phyloP scores from a whole-genome alignment of 441 rosid genomes.

The California macrophylla region DNA sequence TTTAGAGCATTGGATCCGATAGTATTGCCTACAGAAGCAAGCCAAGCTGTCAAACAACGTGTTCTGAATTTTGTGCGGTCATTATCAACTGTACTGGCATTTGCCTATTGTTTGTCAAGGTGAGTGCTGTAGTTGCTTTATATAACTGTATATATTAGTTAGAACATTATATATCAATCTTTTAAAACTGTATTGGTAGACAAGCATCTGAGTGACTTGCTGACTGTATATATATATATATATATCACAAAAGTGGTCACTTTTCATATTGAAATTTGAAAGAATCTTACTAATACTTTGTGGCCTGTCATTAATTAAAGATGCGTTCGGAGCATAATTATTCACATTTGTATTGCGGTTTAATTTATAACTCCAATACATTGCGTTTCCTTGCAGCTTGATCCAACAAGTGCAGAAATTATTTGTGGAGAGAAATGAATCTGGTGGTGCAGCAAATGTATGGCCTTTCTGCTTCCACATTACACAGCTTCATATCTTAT shows the following conservation, averaged over 20 bases:
- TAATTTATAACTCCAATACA: conserved; percentile 13
- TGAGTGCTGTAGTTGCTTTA: conserved; percentile 24
- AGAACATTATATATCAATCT: not conserved
- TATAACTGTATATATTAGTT: not conserved
- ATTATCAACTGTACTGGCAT: conserved; percentile 53
- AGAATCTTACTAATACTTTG: not conserved
- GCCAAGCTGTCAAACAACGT: conserved; percentile 58
- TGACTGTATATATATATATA: not conserved
- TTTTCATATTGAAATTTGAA: not conserved
- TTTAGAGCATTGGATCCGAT: conserved; percentile 56
- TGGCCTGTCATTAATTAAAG: not conserved
- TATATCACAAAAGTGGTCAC: not conserved
- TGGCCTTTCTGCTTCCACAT: conserved; percentile 20
- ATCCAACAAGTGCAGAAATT: conserved; percentile 44
- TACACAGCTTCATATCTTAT: conserved; percentile 6
- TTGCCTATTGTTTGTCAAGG: conserved; percentile 61
- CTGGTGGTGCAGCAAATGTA: conserved; percentile 41
- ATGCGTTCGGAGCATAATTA: not conserved
- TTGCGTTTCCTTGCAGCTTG: conserved; percentile 35
- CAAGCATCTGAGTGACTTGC: not conserved
- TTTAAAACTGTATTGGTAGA: not conserved
- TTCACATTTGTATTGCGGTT: conserved; percentile 11
- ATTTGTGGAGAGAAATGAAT: conserved; percentile 41
- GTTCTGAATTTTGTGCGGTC: conserved; percentile 44
- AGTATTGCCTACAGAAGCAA: conserved; percentile 49